Evolutionary conservation across 2,329 filamentous ascomycete genomes (phyloP), one percentile per base, ranked within the genome.

Genomic region (Drechmeria coniospora): DNA sequence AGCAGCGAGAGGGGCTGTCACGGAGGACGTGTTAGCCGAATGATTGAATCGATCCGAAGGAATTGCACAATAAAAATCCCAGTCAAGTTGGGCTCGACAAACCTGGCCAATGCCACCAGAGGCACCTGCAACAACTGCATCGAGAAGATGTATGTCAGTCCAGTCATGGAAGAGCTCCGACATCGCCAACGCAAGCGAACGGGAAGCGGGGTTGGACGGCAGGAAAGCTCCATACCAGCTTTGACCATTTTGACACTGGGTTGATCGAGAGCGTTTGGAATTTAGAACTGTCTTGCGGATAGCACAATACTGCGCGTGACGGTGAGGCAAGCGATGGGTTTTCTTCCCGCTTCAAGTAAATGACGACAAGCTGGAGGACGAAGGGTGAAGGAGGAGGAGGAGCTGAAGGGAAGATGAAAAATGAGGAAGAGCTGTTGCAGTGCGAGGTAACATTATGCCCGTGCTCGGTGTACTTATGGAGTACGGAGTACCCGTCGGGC

Each of bases 91-190:
- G 30, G 25, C 24, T 29, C 25, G 22, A 52, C 63, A 47, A 54
- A 92, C 86, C 76, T 94, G 87, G 59, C 87, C 90, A 74, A 98
- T 98, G 65, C 90, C 90, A 63, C 90, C 90, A 57, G 87, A 77
- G 54, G 87, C 90, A 61, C 90, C 90, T 62, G 90, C 84, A 65
- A 98, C 87, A 53, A 74, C 69, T 76, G 34, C 24, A 31, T 31
- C 29, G 6, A 27, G n/a, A 23, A 29, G 24, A 30, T 8, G 30
- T 40, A 18, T 39, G 32, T 28, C 27, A 32, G 16, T 18, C 30
- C 37, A 27, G 27, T 16, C 31, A 30, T 23, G 26, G 20, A 22
- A 30, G 19, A 9, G 15, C 16, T 13, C 21, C 23, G 18, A 24
- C 25, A n/a, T 16, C n/a, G 15, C 24, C 16, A 26, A 15, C 21